Evolutionary conservation across 176 grass and related monocot genomes (phyloP).

Genomic region (Musa beccarii): DNA sequence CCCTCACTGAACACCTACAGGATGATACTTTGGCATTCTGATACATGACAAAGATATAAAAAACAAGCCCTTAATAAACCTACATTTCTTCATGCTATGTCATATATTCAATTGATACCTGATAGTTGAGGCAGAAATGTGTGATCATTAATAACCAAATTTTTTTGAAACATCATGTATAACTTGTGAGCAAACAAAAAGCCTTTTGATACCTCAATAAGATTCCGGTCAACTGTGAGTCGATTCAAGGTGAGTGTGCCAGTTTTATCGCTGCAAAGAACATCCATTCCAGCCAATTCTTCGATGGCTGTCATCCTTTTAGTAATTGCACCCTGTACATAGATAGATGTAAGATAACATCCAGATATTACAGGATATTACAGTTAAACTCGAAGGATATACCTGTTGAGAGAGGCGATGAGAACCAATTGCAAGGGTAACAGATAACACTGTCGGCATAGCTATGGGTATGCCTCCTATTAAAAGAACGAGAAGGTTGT

Average conservation of each 20-base stretch:
- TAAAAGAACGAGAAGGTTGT: slow-evolving; percentile 82
- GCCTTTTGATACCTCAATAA: slow-evolving; percentile 39
- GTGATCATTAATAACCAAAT: too few relatives aligned
- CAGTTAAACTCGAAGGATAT: not conserved
- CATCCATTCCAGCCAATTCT: slow-evolving; percentile 91
- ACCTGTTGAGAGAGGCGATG: slow-evolving; percentile 77
- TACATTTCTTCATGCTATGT: too few relatives aligned
- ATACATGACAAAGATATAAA: not conserved
- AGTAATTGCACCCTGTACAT: slow-evolving; percentile 73
- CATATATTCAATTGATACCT: not conserved
- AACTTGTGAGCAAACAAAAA: not conserved
- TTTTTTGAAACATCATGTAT: not conserved
- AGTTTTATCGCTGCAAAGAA: slow-evolving; percentile 84
- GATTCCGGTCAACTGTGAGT: slow-evolving; percentile 69
- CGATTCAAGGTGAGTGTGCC: slow-evolving; percentile 78
- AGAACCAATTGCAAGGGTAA: slow-evolving; percentile 80
- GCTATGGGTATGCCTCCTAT: slow-evolving; percentile 83
- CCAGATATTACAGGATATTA: not conserved
- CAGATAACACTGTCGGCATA: slow-evolving; percentile 81
- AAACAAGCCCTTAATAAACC: not conserved
- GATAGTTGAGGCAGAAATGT: not conserved
- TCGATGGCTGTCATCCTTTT: slow-evolving; percentile 88
- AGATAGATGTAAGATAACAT: slow-evolving; percentile 9
- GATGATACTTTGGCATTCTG: slow-evolving; percentile 8
- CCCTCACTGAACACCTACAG: slow-evolving; percentile 56